Percentiles rank a stretch among this genome's conserved stretches.
Evolutionary conservation across 495 filamentous ascomycete species (phyloP).

Genomic region (Melanomma pulvis-pyrius): DNA sequence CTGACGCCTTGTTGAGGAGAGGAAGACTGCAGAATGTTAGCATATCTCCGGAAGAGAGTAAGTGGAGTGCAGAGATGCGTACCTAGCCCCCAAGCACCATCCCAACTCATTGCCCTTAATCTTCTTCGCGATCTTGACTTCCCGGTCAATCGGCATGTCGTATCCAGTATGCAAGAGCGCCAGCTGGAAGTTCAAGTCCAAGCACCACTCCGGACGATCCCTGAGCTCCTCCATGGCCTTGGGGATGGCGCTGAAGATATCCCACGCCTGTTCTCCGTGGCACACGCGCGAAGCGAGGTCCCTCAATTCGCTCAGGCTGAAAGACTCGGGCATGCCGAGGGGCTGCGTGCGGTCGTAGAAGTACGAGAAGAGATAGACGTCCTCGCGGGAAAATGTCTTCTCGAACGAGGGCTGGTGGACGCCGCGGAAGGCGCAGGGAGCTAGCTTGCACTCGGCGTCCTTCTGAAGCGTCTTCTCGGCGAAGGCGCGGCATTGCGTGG

Average conservation of each 20-base stretch:
- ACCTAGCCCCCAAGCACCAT: slow-evolving; percentile 97
- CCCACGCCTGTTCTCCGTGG: slow-evolving; percentile 74
- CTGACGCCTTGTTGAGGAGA: slow-evolving; percentile 69
- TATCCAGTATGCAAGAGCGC: slow-evolving; percentile 92
- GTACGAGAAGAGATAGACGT: slow-evolving; percentile 95
- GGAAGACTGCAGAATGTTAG: slow-evolving; percentile 59
- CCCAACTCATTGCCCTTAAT: slow-evolving; percentile 95
- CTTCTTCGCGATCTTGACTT: slow-evolving; percentile 98
- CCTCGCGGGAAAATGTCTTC: slow-evolving; percentile 90
- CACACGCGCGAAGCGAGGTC: slow-evolving; percentile 85
- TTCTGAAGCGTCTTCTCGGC: slow-evolving; percentile 91
- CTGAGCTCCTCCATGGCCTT: slow-evolving; percentile 73
- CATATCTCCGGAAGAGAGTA: neutral
- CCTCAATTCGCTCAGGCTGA: slow-evolving; percentile 83
- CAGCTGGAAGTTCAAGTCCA: slow-evolving; percentile 95
- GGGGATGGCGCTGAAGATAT: slow-evolving; percentile 70
- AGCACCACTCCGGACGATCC: slow-evolving; percentile 83
- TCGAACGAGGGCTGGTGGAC: slow-evolving; percentile 89
- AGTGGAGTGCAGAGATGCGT: slow-evolving; percentile 42
- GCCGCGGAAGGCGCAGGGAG: slow-evolving; percentile 96
- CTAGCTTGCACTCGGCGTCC: slow-evolving; percentile 75
- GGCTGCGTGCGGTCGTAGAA: slow-evolving; percentile 93
- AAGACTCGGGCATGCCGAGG: slow-evolving; percentile 93
- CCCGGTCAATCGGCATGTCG: slow-evolving; percentile 93
- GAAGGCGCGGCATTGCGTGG: slow-evolving; percentile 85